These are phyloP conservation scores for Cryptococcus wingfieldii DNA, from an alignment of 1,284 basidiomycete species.

Conservation along the genomic window DNA sequence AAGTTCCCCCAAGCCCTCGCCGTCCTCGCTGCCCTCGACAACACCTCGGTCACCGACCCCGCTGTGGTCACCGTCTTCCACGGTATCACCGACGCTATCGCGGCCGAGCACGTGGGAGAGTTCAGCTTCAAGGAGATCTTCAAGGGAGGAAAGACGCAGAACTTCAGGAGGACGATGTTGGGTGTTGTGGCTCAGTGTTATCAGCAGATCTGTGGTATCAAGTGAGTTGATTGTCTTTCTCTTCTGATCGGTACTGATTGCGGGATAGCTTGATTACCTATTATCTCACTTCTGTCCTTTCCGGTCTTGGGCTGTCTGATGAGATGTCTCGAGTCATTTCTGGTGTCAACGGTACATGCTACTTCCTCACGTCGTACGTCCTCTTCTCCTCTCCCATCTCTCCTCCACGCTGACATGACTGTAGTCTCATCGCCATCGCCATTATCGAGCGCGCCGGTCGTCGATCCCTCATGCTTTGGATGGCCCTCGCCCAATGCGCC, in stretches of 20 bases:
- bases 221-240: slow-evolving; percentile 14
- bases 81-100: slow-evolving; percentile 32
- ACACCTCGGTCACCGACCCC: slow-evolving; percentile 25
- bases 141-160: slow-evolving; percentile 45
- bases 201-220: slow-evolving; percentile 51
- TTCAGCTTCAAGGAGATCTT: slow-evolving; percentile 35
- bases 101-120: slow-evolving; percentile 13
- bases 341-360: slow-evolving; percentile 45
- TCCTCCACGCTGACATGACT: background rate
- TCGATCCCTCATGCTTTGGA: slow-evolving; percentile 42
- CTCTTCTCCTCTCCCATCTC: background rate
- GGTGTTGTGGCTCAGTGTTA: slow-evolving; percentile 47
- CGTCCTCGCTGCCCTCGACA: slow-evolving; percentile 46
- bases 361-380: slow-evolving; percentile 46
- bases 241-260: background rate
- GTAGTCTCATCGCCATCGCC: slow-evolving; percentile 32
- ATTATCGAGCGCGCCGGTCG: slow-evolving; percentile 40
- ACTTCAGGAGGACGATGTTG: slow-evolving; percentile 50
- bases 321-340: slow-evolving; percentile 37
- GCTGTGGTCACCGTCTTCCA: slow-evolving; percentile 25
- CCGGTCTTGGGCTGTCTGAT: slow-evolving; percentile 27
- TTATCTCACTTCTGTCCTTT: slow-evolving; percentile 37
- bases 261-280: slow-evolving; percentile 31
- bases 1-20: slow-evolving; percentile 48
- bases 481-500: slow-evolving; percentile 19